These are phyloP conservation scores for Liriodendron chinense DNA, from an alignment of 164 flowering plant genomes.

Conservation along the genomic window DNA sequence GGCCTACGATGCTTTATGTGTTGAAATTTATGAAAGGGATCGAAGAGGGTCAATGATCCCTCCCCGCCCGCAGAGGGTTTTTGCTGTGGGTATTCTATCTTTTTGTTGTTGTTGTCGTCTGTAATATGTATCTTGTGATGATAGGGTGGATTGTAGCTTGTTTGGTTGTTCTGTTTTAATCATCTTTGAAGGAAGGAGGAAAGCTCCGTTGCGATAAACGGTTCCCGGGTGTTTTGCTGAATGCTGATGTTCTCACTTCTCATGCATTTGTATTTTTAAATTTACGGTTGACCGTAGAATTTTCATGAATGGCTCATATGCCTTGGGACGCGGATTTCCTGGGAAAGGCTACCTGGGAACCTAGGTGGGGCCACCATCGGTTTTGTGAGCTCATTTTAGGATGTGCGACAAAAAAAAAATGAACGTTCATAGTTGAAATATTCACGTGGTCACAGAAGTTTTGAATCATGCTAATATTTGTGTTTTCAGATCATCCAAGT, in stretches of 20 bases:
- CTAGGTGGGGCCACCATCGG: too few relatives aligned
- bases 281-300: background rate
- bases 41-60: constrained; percentile 22
- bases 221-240: background rate
- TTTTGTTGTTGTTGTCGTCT: background rate
- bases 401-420: too few relatives aligned
- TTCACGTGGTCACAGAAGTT: too few relatives aligned
- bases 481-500: too few relatives aligned
- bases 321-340: background rate
- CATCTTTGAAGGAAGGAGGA: background rate
- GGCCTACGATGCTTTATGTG: constrained; percentile 73
- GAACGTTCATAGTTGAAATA: too few relatives aligned
- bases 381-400: too few relatives aligned
- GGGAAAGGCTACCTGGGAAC: too few relatives aligned
- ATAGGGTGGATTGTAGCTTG: background rate
- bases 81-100: background rate
- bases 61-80: background rate
- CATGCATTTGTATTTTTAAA: background rate
- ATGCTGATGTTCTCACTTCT: background rate
- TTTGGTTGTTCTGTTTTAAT: background rate
- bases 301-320: background rate
- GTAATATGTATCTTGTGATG: background rate
- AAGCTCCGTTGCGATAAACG: background rate
- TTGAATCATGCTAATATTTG: too few relatives aligned
- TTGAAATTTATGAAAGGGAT: constrained; percentile 48